phyloP scores from a whole-genome alignment of 805 yeast genomes.

The Scheffersomyces stipitis region DNA sequence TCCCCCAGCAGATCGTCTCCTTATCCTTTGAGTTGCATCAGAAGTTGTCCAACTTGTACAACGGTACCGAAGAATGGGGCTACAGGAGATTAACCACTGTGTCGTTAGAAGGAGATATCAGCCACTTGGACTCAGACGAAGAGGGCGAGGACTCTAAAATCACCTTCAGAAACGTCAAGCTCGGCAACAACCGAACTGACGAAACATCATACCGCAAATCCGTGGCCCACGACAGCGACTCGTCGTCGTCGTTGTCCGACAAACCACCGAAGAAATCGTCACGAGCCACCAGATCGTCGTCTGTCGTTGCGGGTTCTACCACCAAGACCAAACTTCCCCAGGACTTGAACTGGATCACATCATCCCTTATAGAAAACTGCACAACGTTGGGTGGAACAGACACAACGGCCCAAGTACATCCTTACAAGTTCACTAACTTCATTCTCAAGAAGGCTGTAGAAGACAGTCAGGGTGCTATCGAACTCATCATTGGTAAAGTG shows the following conservation, averaged over 20 bases:
- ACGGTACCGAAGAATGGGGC: slow-evolving; percentile 91
- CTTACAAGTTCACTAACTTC: slow-evolving; percentile 87
- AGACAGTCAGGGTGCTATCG: slow-evolving; percentile 67
- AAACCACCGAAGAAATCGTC: slow-evolving; percentile 40
- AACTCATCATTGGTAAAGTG: slow-evolving; percentile 81
- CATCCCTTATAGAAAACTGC: slow-evolving; percentile 66
- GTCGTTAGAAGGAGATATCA: slow-evolving; percentile 79
- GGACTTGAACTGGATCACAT: slow-evolving; percentile 75
- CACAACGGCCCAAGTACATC: slow-evolving; percentile 96
- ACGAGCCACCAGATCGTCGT: slow-evolving; percentile 28
- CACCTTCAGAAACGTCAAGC: not conserved
- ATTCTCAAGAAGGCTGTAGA: slow-evolving; percentile 77
- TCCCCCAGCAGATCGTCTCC: slow-evolving; percentile 92
- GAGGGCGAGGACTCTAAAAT: slow-evolving; percentile 16
- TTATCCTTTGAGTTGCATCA: slow-evolving; percentile 83
- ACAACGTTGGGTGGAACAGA: slow-evolving; percentile 78
- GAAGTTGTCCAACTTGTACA: slow-evolving; percentile 71
- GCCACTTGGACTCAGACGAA: slow-evolving; percentile 21
- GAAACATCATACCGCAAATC: slow-evolving; percentile 10
- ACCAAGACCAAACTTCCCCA: slow-evolving; percentile 44
- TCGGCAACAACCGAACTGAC: not conserved
- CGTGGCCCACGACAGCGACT: slow-evolving; percentile 12
- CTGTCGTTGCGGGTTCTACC: slow-evolving; percentile 1
- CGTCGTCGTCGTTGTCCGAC: slow-evolving; percentile 12
- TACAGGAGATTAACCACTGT: slow-evolving; percentile 86